phyloP scores from a whole-genome alignment of 352 stramenopile genomes.

The Globisporangium apiculatum region DNA sequence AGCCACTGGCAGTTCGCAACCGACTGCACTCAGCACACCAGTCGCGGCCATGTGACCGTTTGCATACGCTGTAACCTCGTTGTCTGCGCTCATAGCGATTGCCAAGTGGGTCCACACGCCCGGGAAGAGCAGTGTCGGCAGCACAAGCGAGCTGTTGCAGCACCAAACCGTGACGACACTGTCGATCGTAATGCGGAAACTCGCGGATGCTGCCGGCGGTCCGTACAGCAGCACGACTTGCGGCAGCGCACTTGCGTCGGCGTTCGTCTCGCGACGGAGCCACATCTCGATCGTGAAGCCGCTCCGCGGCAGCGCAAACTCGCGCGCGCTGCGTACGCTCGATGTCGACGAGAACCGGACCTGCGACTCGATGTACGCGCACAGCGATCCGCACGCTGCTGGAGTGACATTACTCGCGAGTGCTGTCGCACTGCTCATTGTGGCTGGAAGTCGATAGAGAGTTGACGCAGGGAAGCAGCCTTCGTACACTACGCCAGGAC shows the following conservation, averaged over 20 bases:
- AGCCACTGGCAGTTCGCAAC: conserved; percentile 17
- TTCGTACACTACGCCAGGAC: conserved; percentile 21
- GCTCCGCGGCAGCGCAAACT: conserved; percentile 13
- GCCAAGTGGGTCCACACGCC: conserved; percentile 35
- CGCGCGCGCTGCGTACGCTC: conserved; percentile 19
- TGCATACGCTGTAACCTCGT: conserved; percentile 19
- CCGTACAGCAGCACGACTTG: conserved; percentile 34
- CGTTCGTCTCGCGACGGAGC: conserved; percentile 16
- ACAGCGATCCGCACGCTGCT: conserved; percentile 20
- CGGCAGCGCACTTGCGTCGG: background rate
- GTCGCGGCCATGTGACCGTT: conserved; percentile 21
- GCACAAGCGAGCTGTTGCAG: conserved; percentile 20
- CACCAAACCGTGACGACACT: conserved; percentile 20
- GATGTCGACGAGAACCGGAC: conserved; percentile 21
- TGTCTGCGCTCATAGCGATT: conserved; percentile 14
- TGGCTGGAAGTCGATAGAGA: conserved; percentile 18
- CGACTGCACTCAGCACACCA: conserved; percentile 11
- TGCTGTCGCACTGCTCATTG: background rate
- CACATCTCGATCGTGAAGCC: conserved; percentile 40
- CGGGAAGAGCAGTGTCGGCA: conserved; percentile 23
- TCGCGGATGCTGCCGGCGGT: background rate
- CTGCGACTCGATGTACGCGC: conserved; percentile 22
- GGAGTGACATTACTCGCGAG: conserved; percentile 1
- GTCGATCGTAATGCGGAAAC: conserved; percentile 13
- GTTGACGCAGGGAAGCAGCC: conserved; percentile 21